Conservation (phyloP, 208 protist species). For the Naegleria lovaniensis region DNA sequence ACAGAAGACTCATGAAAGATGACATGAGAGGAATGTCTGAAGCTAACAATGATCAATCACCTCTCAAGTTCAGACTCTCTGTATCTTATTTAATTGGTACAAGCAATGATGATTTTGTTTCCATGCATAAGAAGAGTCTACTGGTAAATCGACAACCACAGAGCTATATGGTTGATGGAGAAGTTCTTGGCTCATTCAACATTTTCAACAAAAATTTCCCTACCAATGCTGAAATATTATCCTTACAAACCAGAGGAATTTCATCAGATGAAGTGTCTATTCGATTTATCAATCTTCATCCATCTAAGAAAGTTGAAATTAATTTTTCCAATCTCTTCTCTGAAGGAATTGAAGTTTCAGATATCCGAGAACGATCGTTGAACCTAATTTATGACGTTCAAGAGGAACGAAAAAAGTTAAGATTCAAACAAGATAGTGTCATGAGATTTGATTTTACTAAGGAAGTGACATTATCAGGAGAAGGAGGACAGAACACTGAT, state of each 20-base stretch:
- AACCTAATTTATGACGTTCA: not conserved
- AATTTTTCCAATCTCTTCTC: not conserved
- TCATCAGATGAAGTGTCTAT: not conserved
- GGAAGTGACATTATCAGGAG: not conserved
- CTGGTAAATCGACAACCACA: not conserved
- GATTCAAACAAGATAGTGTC: not conserved
- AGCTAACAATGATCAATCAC: not conserved
- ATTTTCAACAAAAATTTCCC: not conserved
- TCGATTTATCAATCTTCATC: conserved; percentile 15
- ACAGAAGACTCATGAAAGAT: conserved; percentile 8
- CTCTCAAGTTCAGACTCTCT: not conserved
- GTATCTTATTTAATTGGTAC: not conserved
- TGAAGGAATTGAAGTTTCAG: not conserved
- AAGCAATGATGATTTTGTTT: not conserved
- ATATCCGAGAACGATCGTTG: not conserved
- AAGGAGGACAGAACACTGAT: not conserved
- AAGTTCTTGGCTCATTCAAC: not conserved
- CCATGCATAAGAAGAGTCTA: not conserved
- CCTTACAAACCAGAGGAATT: not conserved
- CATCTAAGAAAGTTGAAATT: not conserved
- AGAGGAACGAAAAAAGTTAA: not conserved
- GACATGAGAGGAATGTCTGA: conserved; percentile 22
- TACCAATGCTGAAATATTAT: not conserved
- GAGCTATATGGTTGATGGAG: not conserved
- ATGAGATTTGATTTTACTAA: conserved; percentile 16